Evolutionary conservation across 1,284 basidiomycete genomes (phyloP), one percentile per base, ranked within the genome.

Genomic region (Afroboletus lepidellus): DNA sequence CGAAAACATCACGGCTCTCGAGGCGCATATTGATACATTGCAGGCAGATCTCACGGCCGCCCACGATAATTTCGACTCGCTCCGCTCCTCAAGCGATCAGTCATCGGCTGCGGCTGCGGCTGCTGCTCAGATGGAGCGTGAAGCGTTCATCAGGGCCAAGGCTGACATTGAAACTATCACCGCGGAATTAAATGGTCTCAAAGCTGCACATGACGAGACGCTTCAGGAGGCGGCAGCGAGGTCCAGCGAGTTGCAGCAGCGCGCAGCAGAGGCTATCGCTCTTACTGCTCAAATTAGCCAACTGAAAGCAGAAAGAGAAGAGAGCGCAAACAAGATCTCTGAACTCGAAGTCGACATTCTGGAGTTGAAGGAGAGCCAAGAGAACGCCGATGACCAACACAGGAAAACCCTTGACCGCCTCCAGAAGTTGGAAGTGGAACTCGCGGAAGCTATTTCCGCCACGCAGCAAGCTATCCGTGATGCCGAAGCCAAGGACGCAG

Each of bases 341-440:
- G 85, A 90, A 57, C 76, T 93, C 13, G 88, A 94, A 70, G 73
- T 89, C 42, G 86, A 92, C 63, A 77, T 92, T 33, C 73, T 93
- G 48, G 91, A 93, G 69, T 67, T 88, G 53, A 88, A 81, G 66
- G 87, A 90, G 60, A 75, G 75, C 23, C 80, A 85, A 57, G 89
- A 92, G 57, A 74, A 74, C 32, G 73, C 75, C 5, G 83, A 85
- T 57, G 87, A 88, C 50, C 78, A 79, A 39, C 78, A 77, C 46
- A 73, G 71, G 39, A 72, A 74, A 58, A 68, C 76, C 9, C 61
- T 77, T 41, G 65, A 69, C n/a, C 77, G 71, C 42, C 70, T 88
- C 42, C 76, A 78, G 58, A 60, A 61, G 11, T 65, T 87, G 42
- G 82, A 87, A 63, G 73, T 71, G 34, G 76, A 84, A 49, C 67